Base-by-base conservation (phyloP, 2,329 filamentous ascomycete genomes). In the Nemania serpens region DNA sequence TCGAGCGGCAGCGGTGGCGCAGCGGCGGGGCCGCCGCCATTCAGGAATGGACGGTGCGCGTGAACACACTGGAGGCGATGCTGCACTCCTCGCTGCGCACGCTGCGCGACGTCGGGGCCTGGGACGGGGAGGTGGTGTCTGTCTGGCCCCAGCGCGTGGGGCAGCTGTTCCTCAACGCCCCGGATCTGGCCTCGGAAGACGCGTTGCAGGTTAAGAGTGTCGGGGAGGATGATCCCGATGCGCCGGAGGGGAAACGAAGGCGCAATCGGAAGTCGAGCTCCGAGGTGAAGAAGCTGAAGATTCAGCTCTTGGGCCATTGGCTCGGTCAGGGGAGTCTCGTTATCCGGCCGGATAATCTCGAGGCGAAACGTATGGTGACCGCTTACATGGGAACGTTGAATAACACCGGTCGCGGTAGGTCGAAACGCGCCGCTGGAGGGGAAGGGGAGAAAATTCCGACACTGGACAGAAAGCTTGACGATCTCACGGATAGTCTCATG, bases 51-150 rank as follows among this genome's bases (percentile, higher is more conserved):
- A 94, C 91, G 2, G 73, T 95, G 42, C 81, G 91, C 1, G 91
- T 96, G 9, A 94, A 94, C 66, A 88, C 90, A 69, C 82, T 96
- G 20, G 91, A 96, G 74, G 86, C 87, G 3, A 95, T 95, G 87
- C 76, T 96, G 0, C 90, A 93, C 78, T 88, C 89, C 9, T 81
- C 87, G 12, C 74, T 94, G 39, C 79, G 82, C 52, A 84, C 87
- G 0, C 70, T 91, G 49, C 75, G 75, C 47, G 73, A 76, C 17
- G 74, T 82, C 50, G 76, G 76, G 1, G 59, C 72, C 2, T 81
- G 78, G 78, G 63, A 70, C 17, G 78, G 78, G n/a, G 67, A 69
- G 1, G 77, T 88, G 0, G 68, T 79, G 11, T 78, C 83, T 6
- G 22, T 68, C 12, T 52, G 22, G 17, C 58, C 63, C 81, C 70